A percentile compares a stretch with the other conserved stretches of the same genome.
Evolutionary conservation across 2,329 filamentous ascomycete species (phyloP).

Genomic region (Claviceps pazoutovae): DNA sequence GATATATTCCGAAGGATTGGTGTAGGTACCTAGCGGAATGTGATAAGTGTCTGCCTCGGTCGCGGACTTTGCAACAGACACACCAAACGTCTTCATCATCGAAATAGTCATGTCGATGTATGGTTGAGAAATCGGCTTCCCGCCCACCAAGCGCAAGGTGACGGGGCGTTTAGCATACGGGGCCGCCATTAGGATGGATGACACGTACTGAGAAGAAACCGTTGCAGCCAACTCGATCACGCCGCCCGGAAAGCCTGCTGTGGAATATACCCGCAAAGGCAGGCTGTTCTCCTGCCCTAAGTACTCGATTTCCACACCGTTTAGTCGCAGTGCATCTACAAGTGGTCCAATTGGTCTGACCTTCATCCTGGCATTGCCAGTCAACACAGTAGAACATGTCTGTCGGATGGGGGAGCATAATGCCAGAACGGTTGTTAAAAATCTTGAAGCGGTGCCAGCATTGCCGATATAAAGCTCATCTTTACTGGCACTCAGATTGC

Average conservation of each 20-base stretch:
- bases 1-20: conserved; percentile 72
- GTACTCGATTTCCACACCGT: conserved; percentile 80
- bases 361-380: conserved; percentile 94
- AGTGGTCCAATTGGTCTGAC: conserved; percentile 84
- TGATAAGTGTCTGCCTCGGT: conserved; percentile 84
- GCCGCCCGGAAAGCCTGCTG: conserved; percentile 71
- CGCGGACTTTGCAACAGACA: conserved; percentile 61
- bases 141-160: conserved; percentile 79
- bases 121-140: conserved; percentile 88
- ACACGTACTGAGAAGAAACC: conserved; percentile 97
- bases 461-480: conserved; percentile 86
- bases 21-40: conserved; percentile 73
- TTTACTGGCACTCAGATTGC: conserved; percentile 60
- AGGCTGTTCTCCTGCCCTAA: conserved; percentile 72
- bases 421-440: conserved; percentile 81
- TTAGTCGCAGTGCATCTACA: conserved; percentile 75
- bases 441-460: conserved; percentile 88
- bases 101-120: conserved; percentile 98
- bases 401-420: conserved; percentile 56
- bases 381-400: conserved; percentile 58
- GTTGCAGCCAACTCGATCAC: conserved; percentile 86
- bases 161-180: conserved; percentile 93
- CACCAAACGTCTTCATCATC: conserved; percentile 92
- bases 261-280: conserved; percentile 69
- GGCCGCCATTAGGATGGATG: conserved; percentile 89